Conservation (phyloP, 305 asterid genomes). For the Nicotiana rustica region DNA sequence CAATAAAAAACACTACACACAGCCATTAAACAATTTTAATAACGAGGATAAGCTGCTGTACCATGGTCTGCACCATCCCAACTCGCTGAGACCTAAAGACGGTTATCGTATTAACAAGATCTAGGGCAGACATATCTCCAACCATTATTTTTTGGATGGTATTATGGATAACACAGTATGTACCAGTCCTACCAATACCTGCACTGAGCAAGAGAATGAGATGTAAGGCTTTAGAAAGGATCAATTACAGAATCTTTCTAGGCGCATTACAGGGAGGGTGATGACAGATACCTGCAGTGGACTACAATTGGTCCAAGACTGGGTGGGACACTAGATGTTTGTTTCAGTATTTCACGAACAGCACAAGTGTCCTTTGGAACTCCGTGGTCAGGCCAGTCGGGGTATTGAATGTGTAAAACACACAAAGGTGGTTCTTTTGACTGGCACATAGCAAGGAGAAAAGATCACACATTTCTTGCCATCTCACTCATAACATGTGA, state of each 20-base stretch:
- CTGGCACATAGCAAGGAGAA: conserved; percentile 52
- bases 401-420: conserved; percentile 89
- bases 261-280: conserved; percentile 13
- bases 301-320: conserved; percentile 88
- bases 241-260: conserved; percentile 21
- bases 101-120: conserved; percentile 72
- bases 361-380: conserved; percentile 84
- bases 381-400: conserved; percentile 99
- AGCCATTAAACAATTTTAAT: neutral
- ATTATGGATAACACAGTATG: conserved; percentile 88
- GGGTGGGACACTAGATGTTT: conserved; percentile 63
- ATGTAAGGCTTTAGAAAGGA: conserved; percentile 40
- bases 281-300: conserved; percentile 87
- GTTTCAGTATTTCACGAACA: conserved; percentile 84
- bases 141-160: conserved; percentile 80
- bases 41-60: conserved; percentile 38
- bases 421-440: conserved; percentile 79
- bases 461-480: conserved; percentile 5
- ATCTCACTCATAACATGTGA: conserved; percentile 15
- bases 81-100: conserved; percentile 86
- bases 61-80: conserved; percentile 98
- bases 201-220: conserved; percentile 66
- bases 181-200: conserved; percentile 99
- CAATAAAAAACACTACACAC: too few species aligned
- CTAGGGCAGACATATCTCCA: conserved; percentile 88